A percentile compares a stretch with the other conserved stretches of the same genome.
phyloP scores from a whole-genome alignment of 352 stramenopile species.

The Blastocystis sp. region DNA sequence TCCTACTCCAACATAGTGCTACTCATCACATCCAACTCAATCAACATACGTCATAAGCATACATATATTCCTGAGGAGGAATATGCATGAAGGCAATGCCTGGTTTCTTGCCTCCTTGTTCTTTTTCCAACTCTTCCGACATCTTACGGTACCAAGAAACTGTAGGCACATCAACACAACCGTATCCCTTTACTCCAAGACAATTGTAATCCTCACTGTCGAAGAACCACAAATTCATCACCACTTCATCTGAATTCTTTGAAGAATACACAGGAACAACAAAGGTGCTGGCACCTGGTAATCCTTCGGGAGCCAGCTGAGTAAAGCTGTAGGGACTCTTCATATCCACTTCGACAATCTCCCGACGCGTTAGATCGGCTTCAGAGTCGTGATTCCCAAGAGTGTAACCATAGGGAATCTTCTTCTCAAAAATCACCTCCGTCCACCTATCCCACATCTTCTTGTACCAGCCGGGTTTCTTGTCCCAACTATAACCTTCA shows the following conservation, averaged over 20 bases:
- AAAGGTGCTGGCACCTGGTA: slow-evolving; percentile 24
- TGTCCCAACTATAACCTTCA: slow-evolving; percentile 63
- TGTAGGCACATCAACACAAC: slow-evolving; percentile 19
- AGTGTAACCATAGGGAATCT: slow-evolving; percentile 54
- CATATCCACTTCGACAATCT: slow-evolving; percentile 62
- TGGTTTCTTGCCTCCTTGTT: slow-evolving; percentile 41
- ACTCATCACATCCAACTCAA: not conserved
- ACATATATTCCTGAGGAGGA: slow-evolving; percentile 49
- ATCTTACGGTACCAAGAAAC: slow-evolving; percentile 52
- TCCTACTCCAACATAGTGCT: slow-evolving; percentile 38
- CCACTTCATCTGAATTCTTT: slow-evolving; percentile 36
- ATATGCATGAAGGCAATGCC: slow-evolving; percentile 65
- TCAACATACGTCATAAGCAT: slow-evolving; percentile 41
- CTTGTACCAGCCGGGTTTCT: slow-evolving; percentile 55
- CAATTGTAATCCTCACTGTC: slow-evolving; percentile 65
- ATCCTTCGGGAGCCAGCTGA: not conserved
- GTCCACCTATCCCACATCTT: slow-evolving; percentile 60
- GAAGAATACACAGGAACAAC: slow-evolving; percentile 60
- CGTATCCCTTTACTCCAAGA: slow-evolving; percentile 58
- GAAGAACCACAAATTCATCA: slow-evolving; percentile 68
- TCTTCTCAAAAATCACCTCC: slow-evolving; percentile 16
- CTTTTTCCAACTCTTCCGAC: slow-evolving; percentile 28
- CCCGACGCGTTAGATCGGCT: slow-evolving; percentile 37
- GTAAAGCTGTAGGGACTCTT: slow-evolving; percentile 36
- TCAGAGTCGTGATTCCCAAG: slow-evolving; percentile 68